phyloP scores from a whole-genome alignment of 768 basidiomycete species.

The Coprinopsis cinerea region DNA sequence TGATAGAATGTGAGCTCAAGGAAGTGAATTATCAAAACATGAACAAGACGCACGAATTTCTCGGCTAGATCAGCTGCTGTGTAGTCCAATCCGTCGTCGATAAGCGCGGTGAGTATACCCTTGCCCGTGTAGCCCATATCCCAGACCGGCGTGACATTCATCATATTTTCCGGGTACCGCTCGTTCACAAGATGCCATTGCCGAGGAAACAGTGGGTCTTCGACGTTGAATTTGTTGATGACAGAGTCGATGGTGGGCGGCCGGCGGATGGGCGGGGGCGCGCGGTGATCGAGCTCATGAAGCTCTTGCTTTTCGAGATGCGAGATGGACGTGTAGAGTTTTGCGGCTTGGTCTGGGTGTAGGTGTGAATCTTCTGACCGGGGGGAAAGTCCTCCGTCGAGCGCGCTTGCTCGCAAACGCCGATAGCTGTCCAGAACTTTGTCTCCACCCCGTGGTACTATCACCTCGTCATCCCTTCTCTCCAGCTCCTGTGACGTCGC shows the following conservation, averaged over 20 bases:
- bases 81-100: constrained; percentile 94
- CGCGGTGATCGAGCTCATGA: constrained; percentile 36
- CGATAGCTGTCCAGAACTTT: constrained; percentile 20
- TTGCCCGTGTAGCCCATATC: constrained; percentile 82
- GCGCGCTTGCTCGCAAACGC: constrained; percentile 36
- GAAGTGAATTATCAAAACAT: neutral
- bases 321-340: constrained; percentile 51
- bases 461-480: no score
- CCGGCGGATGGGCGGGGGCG: constrained; percentile 52
- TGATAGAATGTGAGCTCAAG: no score
- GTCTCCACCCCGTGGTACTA: neutral
- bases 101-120: constrained; percentile 78
- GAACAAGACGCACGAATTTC: constrained; percentile 77
- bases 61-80: constrained; percentile 75
- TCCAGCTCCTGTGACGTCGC: no score
- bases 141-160: constrained; percentile 92
- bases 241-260: constrained; percentile 35
- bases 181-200: no score
- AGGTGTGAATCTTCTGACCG: constrained; percentile 36
- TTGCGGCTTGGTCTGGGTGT: no score
- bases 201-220: constrained; percentile 73
- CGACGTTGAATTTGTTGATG: constrained; percentile 54
- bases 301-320: constrained; percentile 19
- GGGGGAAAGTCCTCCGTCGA: constrained; percentile 35
- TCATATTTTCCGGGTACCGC: constrained; percentile 71